Evolutionary conservation across 371 early-diverging fungal genomes (phyloP), one percentile per base, ranked within the genome.

Genomic region (Mortierella sp.): DNA sequence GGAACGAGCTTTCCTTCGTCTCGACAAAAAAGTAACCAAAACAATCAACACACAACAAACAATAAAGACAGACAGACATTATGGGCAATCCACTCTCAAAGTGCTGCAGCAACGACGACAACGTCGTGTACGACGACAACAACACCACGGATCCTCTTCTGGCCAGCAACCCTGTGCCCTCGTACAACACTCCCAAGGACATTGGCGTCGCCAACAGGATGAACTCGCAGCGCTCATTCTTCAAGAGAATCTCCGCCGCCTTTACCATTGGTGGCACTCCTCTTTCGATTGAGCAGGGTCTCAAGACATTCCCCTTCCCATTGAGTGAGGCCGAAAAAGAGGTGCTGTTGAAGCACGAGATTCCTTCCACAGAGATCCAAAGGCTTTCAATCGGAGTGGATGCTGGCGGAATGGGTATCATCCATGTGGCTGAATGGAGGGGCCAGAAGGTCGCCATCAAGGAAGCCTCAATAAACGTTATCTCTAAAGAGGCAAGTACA

Each of bases 381-480:
- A 75, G 78, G 6, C 47, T 86, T 16, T 78, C 86, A 3, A 86
- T 82, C 31, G 86, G 86, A 31, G 80, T 82, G 13, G 86, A 86
- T 38, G 77, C 80, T 8, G 86, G 86, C 5, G 86, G 86, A 5
- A 86, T 86, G 86, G 86, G 82, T 16, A 70, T 78, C 26, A 82
- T 86, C 48, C 86, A 86, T 48, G 34, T 82, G 24, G 86, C 80
- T 10, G 78, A 80, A 45, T 86, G 82, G 80, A 86, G 75, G 70
- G 86, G 86, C 0, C 44, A 68, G 47, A 82, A 86, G 48, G 82
- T 86, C 65, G 86, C 86, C 24, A 86, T 86, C 76, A 86, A 82
- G 65, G 86, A 86, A 31, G 86, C 86, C 16, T 75, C 86, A 7
- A 45, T 47, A n/a, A 75, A 73, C 0, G 86, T 82, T 45, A 82